Evolutionary conservation across 139 green algal species (phyloP).

Genomic region (Ettlia oleoabundans): DNA sequence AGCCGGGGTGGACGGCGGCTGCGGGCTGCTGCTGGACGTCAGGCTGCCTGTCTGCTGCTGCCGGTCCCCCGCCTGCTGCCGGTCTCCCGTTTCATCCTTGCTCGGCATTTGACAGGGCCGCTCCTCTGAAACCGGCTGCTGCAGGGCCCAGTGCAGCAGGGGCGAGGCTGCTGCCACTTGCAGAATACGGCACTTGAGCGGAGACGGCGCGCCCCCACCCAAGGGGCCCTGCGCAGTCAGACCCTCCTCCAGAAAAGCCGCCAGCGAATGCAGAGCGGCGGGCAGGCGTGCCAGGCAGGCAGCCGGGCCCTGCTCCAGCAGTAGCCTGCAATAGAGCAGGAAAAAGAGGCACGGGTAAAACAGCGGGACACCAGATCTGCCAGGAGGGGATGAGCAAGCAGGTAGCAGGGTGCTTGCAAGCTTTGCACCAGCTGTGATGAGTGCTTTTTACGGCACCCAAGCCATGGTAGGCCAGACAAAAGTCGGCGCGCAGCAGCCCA

Average conservation of each 20-base stretch:
- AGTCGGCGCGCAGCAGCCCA: too few relatives aligned
- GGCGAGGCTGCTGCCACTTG: slow-evolving; percentile 14
- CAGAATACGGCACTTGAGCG: slow-evolving; percentile 25
- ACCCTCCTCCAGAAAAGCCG: slow-evolving; percentile 18
- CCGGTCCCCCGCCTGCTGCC: not conserved
- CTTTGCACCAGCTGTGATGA: too few relatives aligned
- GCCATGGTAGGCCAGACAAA: too few relatives aligned
- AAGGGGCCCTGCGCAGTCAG: not conserved
- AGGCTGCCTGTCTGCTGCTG: not conserved
- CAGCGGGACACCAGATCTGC: too few relatives aligned
- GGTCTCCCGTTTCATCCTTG: not conserved
- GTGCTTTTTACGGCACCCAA: too few relatives aligned
- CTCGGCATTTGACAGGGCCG: not conserved
- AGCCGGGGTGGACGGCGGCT: not conserved
- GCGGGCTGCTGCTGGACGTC: not conserved
- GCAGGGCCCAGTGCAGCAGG: slow-evolving; percentile 19
- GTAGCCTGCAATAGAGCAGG: not conserved
- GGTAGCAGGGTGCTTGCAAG: too few relatives aligned
- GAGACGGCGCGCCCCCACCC: not conserved
- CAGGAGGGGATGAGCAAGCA: too few relatives aligned
- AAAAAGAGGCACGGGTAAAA: not conserved
- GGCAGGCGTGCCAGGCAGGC: slow-evolving; percentile 30
- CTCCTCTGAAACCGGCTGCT: slow-evolving; percentile 1
- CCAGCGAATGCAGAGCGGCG: slow-evolving; percentile 15
- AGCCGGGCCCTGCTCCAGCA: slow-evolving; percentile 28